Evolutionary conservation across 257 asterid species (phyloP), one percentile per base, ranked within the genome.

Genomic region (Forsythia suspensa): DNA sequence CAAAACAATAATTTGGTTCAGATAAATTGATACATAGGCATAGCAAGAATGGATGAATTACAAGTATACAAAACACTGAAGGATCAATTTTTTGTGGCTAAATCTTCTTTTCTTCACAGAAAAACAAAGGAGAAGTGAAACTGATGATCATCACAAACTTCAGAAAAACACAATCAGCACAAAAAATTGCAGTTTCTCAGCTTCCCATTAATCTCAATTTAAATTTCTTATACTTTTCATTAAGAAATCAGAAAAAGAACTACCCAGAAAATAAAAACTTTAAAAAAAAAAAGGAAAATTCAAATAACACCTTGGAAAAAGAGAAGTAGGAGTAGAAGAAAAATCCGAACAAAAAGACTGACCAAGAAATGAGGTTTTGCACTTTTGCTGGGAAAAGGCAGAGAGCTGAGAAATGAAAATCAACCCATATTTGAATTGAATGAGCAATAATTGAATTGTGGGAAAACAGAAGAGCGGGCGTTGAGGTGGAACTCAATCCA

Each of bases 401-500:
- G 63, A 51, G 67, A 2, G 46, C 44, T 42, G 77, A 74, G 34
- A 29, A 29, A 80, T 63, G 42, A 76, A 4, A 79, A 81, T 82
- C 87, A 86, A 79, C 76, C 85, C 88, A 84, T 84, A 24, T 71
- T 65, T 29, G 46, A 84, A 48, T 13, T 4, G 15, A 48, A 82
- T 41, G 81, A 82, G 52, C 79, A 84, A 75, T 76, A 71, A 85
- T 82, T 79, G 78, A 78, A 72, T 71, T 43, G 20, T n/a, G 80
- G 55, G 34, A 81, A 79, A 5, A 2, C 51, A 71, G 42, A 63
- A 39, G 75, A 51, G 55, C 46, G 80, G 76, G 84, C 61, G 86
- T 67, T 67, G 89, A 81, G 79, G 82, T 86, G 90, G 88, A 89
- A 79, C 91, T 82, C 84, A 85, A 84, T 85, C 90, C 88, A 85